These are phyloP conservation scores for Globisporangium ultimum DNA, from an alignment of 352 stramenopile genomes.

Conservation along the genomic window DNA sequence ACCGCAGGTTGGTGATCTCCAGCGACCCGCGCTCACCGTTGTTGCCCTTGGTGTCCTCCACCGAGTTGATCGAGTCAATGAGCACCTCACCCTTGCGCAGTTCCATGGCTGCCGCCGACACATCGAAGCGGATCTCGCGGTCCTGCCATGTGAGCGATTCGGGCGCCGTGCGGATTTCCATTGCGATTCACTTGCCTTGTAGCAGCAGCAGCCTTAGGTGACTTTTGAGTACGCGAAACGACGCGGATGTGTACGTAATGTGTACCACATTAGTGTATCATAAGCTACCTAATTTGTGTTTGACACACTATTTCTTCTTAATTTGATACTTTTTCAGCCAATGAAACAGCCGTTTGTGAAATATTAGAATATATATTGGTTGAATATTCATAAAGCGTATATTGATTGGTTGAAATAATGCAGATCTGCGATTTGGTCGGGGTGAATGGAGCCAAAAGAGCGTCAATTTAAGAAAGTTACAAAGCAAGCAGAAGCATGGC, in stretches of 20 bases:
- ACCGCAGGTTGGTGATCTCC: conserved; percentile 90
- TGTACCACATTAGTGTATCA: too few relatives aligned
- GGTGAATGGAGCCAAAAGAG: not conserved
- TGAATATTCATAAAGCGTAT: not conserved
- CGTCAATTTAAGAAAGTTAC: not conserved
- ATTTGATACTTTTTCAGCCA: not conserved
- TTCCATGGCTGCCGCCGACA: conserved; percentile 51
- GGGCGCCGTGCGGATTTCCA: conserved; percentile 54
- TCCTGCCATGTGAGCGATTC: conserved; percentile 86
- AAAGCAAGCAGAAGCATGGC: conserved; percentile 8
- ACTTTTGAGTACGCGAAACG: too few relatives aligned
- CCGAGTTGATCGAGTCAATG: conserved; percentile 92
- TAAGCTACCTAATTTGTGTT: too few relatives aligned
- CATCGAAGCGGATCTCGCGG: conserved; percentile 89
- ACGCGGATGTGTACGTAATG: too few relatives aligned
- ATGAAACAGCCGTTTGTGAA: not conserved
- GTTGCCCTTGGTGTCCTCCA: conserved; percentile 95
- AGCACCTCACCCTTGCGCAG: conserved; percentile 77
- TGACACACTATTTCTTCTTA: too few relatives aligned
- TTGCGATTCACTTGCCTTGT: conserved; percentile 4
- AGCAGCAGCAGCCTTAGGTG: too few relatives aligned
- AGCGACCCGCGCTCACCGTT: conserved; percentile 89
- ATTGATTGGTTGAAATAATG: not conserved
- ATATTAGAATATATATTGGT: not conserved
- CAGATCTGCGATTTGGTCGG: not conserved